Conservation (phyloP, 495 filamentous ascomycete species). For the Neurospora africana region DNA sequence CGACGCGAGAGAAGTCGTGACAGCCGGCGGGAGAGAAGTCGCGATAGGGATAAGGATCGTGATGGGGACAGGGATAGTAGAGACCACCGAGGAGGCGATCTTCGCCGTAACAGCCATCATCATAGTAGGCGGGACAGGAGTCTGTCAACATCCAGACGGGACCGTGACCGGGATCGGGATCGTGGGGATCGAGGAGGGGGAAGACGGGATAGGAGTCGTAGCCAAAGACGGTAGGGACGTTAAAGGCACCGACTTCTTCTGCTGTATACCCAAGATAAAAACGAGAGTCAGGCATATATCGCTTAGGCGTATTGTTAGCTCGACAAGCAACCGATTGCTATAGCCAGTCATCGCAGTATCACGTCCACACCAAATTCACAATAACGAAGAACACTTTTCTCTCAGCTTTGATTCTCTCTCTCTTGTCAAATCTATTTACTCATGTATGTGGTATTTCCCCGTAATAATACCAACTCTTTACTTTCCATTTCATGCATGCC, state of each 20-base stretch:
- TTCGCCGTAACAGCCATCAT: not conserved
- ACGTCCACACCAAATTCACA: not conserved
- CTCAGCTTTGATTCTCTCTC: not conserved
- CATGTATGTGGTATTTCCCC: not conserved
- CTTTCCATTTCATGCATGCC: not conserved
- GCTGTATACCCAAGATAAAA: not conserved
- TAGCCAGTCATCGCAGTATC: not conserved
- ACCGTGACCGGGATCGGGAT: conserved; percentile 10
- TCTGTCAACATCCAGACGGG: conserved; percentile 3
- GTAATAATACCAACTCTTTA: not conserved
- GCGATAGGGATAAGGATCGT: conserved; percentile 13
- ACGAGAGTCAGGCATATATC: not conserved
- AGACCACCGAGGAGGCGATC: not conserved
- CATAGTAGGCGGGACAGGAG: not conserved
- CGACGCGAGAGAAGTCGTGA: conserved; percentile 10
- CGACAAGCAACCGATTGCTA: not conserved
- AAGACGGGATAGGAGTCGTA: conserved; percentile 11
- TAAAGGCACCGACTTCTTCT: not conserved
- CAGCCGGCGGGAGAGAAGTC: conserved; percentile 6
- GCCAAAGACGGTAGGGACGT: conserved; percentile 9
- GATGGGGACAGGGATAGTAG: conserved; percentile 7
- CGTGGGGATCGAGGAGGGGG: conserved; percentile 5
- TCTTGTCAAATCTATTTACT: not conserved
- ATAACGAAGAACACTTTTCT: not conserved
- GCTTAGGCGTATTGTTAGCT: not conserved